Evolutionary conservation across 345 rosid genomes (phyloP).

Genomic region (Nasturtium officinale): DNA sequence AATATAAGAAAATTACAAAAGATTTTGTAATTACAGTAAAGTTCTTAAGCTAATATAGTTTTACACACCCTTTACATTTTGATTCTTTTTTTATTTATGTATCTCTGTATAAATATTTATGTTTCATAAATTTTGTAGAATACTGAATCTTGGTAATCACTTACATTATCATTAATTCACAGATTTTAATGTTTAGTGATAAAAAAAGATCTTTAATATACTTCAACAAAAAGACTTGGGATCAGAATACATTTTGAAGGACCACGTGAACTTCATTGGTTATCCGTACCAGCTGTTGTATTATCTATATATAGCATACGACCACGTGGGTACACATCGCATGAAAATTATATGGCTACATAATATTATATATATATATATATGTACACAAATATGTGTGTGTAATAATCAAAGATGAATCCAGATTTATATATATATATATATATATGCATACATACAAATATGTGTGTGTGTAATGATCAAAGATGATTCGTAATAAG

Average conservation of each 20-base stretch:
- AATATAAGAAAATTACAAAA: not conserved
- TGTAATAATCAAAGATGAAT: too few relatives aligned
- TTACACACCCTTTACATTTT: not conserved
- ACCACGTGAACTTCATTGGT: slow-evolving; percentile 25
- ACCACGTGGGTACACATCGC: slow-evolving; percentile 23
- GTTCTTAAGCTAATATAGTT: not conserved
- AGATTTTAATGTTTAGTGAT: not conserved
- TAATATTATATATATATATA: too few relatives aligned
- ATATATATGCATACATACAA: too few relatives aligned
- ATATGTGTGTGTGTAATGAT: too few relatives aligned
- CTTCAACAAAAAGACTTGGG: not conserved
- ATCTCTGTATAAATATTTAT: not conserved
- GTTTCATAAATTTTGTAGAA: not conserved
- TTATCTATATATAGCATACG: slow-evolving; percentile 22
- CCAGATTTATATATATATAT: too few relatives aligned
- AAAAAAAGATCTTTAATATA: not conserved
- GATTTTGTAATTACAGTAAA: not conserved
- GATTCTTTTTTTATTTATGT: not conserved
- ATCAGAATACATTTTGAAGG: slow-evolving; percentile 8
- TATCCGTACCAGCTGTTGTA: slow-evolving; percentile 35
- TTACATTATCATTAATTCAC: not conserved
- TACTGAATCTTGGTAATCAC: not conserved
- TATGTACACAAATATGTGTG: too few relatives aligned
- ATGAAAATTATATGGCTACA: not conserved
- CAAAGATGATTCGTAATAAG: not conserved